Conservation (phyloP, 352 stramenopile genomes). For the Pythium phragmiticola region DNA sequence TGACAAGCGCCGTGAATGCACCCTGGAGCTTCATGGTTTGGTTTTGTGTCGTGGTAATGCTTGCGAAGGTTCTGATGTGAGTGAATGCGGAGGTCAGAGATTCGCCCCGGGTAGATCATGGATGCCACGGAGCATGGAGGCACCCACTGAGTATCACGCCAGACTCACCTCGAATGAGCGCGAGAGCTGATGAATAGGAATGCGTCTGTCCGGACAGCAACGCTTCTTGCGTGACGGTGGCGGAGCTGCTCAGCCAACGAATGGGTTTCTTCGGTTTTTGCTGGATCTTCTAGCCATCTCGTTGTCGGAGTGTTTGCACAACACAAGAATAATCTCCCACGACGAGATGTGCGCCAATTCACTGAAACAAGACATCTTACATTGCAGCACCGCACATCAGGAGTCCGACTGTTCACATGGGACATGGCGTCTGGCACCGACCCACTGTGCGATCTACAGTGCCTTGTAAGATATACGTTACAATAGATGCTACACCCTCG, state of each 20-base stretch:
- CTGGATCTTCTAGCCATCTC: slow-evolving; percentile 3
- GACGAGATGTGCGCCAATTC: background rate
- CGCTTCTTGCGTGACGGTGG: background rate
- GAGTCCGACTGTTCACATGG: slow-evolving; percentile 13
- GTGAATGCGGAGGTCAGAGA: background rate
- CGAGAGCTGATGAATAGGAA: background rate
- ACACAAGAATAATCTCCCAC: slow-evolving; percentile 26
- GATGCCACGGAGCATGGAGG: background rate
- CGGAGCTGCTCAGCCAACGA: slow-evolving; percentile 18
- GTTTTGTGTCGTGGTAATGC: slow-evolving; percentile 13
- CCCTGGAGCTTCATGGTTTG: slow-evolving; percentile 71
- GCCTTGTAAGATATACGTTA: slow-evolving; percentile 8
- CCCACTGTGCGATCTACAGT: slow-evolving; percentile 4
- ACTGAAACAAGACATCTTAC: slow-evolving; percentile 20
- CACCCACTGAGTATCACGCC: background rate
- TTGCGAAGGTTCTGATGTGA: background rate
- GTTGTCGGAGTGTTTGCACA: slow-evolving; percentile 22
- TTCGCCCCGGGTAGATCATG: background rate
- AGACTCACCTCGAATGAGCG: background rate
- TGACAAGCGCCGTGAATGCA: slow-evolving; percentile 94
- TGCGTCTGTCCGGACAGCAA: background rate
- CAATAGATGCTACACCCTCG: slow-evolving; percentile 5
- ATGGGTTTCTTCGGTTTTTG: slow-evolving; percentile 22
- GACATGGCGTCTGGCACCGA: slow-evolving; percentile 14
- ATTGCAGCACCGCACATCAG: background rate